These are phyloP conservation scores for Populus davidiana DNA, from an alignment of 345 rosid genomes.

Conservation along the genomic window DNA sequence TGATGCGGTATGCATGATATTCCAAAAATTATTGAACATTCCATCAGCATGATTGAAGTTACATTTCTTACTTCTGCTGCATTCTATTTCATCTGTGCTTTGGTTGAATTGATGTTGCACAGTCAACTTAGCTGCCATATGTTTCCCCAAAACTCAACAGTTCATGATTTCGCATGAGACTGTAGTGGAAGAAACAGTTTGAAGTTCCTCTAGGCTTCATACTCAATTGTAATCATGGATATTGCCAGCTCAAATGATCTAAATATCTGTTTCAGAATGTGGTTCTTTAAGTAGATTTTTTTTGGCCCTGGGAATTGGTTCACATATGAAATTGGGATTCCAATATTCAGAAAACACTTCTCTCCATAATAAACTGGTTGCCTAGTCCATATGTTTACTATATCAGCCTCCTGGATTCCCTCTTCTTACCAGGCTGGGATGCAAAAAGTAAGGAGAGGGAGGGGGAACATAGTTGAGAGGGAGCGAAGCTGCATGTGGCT, in stretches of 20 bases:
- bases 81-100: neutral
- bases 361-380: neutral
- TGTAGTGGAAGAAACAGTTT: neutral
- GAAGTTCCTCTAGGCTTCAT: neutral
- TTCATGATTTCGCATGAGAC: neutral
- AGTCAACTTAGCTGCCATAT: neutral
- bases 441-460: neutral
- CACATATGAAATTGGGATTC: neutral
- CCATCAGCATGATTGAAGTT: constrained; percentile 3
- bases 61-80: neutral
- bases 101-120: neutral
- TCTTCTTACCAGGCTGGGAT: neutral
- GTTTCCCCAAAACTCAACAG: neutral
- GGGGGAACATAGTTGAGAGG: neutral
- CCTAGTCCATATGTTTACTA: neutral
- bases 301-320: neutral
- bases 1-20: constrained; percentile 71
- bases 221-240: neutral
- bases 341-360: neutral
- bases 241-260: neutral
- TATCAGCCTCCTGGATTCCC: neutral
- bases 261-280: neutral
- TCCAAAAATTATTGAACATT: neutral
- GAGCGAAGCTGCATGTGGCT: neutral
- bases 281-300: neutral